Percentiles rank a stretch among this genome's conserved stretches.
phyloP scores from a whole-genome alignment of 2,329 filamentous ascomycete species.

The Tolypocladium pustulatum region DNA sequence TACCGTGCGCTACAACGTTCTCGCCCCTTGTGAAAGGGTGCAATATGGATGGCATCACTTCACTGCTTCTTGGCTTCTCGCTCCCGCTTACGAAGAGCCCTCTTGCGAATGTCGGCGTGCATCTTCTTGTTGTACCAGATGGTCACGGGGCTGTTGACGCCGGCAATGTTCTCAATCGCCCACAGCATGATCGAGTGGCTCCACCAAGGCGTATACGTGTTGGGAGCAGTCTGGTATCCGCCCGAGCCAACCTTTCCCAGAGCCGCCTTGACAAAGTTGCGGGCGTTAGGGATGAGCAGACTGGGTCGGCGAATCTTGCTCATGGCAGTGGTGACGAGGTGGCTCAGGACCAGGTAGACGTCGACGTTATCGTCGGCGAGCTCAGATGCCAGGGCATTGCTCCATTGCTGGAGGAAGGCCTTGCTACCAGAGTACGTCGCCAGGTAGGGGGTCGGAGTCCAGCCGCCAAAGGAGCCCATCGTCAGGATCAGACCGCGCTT shows the following conservation, averaged over 20 bases:
- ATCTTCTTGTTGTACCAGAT: conserved; percentile 50
- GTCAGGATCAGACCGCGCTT: conserved; percentile 85
- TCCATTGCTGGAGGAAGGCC: conserved; percentile 97
- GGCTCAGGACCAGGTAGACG: conserved; percentile 84
- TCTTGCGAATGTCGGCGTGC: conserved; percentile 72
- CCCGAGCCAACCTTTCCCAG: conserved; percentile 75
- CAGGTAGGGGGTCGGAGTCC: conserved; percentile 81
- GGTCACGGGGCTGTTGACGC: conserved; percentile 34
- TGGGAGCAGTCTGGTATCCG: conserved; percentile 66
- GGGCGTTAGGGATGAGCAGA: conserved; percentile 68
- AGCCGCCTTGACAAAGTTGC: conserved; percentile 68
- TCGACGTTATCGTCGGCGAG: conserved; percentile 71
- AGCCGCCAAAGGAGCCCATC: conserved; percentile 93
- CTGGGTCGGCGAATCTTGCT: conserved; percentile 82
- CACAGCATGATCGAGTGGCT: conserved; percentile 83
- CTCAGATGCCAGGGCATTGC: conserved; percentile 72
- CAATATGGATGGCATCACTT: not conserved
- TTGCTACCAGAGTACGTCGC: conserved; percentile 97
- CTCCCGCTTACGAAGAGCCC: conserved; percentile 75
- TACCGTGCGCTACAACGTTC: not conserved
- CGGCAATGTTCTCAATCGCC: conserved; percentile 54
- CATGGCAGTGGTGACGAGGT: conserved; percentile 94
- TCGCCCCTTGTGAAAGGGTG: not conserved
- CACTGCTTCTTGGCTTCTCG: conserved; percentile 64
- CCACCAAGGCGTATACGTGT: conserved; percentile 90